These are phyloP conservation scores for Tolypocladium cylindrosporum DNA, from an alignment of 2,329 filamentous ascomycete species.

Conservation along the genomic window DNA sequence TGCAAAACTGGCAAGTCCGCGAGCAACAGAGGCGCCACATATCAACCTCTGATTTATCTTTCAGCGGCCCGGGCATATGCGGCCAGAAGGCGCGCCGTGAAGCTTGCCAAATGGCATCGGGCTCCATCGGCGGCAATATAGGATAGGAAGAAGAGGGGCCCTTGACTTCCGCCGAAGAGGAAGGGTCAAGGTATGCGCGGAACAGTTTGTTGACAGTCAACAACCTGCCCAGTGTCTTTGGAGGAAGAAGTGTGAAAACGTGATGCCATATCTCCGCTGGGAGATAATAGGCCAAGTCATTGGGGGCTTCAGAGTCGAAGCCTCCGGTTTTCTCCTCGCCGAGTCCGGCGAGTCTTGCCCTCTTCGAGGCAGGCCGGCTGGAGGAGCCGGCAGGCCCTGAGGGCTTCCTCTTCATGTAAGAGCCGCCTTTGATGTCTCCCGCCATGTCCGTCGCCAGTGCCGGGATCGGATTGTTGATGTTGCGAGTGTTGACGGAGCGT, in stretches of 20 bases:
- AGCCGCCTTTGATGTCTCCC: background rate
- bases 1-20: slow-evolving; percentile 58
- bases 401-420: slow-evolving; percentile 3
- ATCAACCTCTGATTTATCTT: slow-evolving; percentile 55
- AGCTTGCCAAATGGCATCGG: slow-evolving; percentile 60
- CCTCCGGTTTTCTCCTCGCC: background rate
- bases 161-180: slow-evolving; percentile 19
- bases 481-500: background rate
- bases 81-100: slow-evolving; percentile 57
- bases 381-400: background rate
- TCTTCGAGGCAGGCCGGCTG: slow-evolving; percentile 2
- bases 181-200: slow-evolving; percentile 46
- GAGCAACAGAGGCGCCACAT: slow-evolving; percentile 67
- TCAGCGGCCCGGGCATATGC: slow-evolving; percentile 59
- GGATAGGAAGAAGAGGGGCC: slow-evolving; percentile 11
- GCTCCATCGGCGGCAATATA: slow-evolving; percentile 29
- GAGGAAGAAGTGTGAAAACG: slow-evolving; percentile 57
- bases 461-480: background rate
- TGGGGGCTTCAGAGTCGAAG: background rate
- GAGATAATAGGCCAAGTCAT: slow-evolving; percentile 20
- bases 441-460: background rate
- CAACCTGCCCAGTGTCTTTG: slow-evolving; percentile 52
- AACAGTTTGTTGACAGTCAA: slow-evolving; percentile 60
- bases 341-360: background rate
- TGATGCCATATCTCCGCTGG: slow-evolving; percentile 60